Evolutionary conservation across 139 green algal genomes (phyloP).

Genomic region (Chlorella sp.): DNA sequence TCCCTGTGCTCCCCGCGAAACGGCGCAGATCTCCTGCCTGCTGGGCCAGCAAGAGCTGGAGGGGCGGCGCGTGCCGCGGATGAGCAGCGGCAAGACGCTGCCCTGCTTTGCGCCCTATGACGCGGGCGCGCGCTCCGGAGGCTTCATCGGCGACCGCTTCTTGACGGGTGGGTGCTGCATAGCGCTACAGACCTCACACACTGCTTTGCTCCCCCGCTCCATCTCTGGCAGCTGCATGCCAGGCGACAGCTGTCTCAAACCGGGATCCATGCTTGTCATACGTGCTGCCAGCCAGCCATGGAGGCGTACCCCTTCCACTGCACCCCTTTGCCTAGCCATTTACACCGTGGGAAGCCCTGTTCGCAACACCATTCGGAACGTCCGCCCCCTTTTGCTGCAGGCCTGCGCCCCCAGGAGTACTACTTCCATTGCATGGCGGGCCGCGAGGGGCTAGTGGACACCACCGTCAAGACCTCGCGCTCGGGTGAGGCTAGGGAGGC

Average conservation of each 20-base stretch:
- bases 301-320: not conserved
- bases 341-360: no score
- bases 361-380: no score
- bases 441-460: constrained; percentile 97
- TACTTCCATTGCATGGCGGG: constrained; percentile 99
- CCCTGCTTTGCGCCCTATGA: constrained; percentile 97
- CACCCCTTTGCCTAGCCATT: not conserved
- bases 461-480: constrained; percentile 96
- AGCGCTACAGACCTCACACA: no score
- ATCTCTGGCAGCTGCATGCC: no score
- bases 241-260: no score
- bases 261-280: no score
- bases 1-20: no score
- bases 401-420: constrained; percentile 91
- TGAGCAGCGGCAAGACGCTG: constrained; percentile 94
- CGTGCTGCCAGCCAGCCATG: no score
- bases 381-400: constrained; percentile 36
- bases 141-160: constrained; percentile 97
- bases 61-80: constrained; percentile 92
- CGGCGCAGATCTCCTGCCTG: constrained; percentile 83
- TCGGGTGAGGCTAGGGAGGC: constrained; percentile 87
- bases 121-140: constrained; percentile 74
- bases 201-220: no score
- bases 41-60: constrained; percentile 99
- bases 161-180: constrained; percentile 81